These are phyloP conservation scores for Schizonepeta tenuifolia DNA, from an alignment of 257 asterid species.

Conservation along the genomic window DNA sequence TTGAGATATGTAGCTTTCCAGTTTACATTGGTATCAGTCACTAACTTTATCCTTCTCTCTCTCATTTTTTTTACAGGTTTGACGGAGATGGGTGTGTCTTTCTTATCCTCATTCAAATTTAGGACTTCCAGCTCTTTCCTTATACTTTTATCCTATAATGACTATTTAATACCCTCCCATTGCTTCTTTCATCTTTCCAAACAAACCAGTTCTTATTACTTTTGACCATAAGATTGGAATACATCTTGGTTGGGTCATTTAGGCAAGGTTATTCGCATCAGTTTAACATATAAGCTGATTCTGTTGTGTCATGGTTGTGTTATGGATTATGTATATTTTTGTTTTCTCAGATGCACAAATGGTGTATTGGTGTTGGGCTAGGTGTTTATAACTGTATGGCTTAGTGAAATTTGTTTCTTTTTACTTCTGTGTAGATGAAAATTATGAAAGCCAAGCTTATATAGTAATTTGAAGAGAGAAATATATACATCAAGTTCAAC, in stretches of 20 bases:
- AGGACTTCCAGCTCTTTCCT: slow-evolving; percentile 32
- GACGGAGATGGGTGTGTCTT: slow-evolving; percentile 97
- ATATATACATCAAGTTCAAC: too few species aligned
- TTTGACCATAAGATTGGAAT: slow-evolving; percentile 2
- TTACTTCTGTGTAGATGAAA: not conserved
- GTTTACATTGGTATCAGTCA: slow-evolving; percentile 14
- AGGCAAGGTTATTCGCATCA: slow-evolving; percentile 13
- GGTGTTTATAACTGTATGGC: not conserved
- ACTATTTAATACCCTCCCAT: slow-evolving; percentile 12
- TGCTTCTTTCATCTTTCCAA: slow-evolving; percentile 11
- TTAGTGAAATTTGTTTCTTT: slow-evolving; percentile 8
- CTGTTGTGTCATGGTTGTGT: not conserved
- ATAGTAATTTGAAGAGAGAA: too few species aligned
- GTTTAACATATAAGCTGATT: not conserved
- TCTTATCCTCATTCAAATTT: slow-evolving; percentile 32
- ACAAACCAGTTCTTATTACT: slow-evolving; percentile 4
- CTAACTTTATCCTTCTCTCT: slow-evolving; percentile 35
- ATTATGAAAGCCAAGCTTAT: too few species aligned
- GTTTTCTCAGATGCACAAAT: not conserved
- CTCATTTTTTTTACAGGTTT: slow-evolving; percentile 70
- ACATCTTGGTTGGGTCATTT: slow-evolving; percentile 3
- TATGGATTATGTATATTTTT: not conserved
- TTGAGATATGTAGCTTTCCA: slow-evolving; percentile 17
- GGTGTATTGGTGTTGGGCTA: not conserved
- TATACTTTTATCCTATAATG: slow-evolving; percentile 26